Evolutionary conservation across 2,329 filamentous ascomycete species (phyloP), one percentile per base, ranked within the genome.

Genomic region (Microthyrium microscopicum): DNA sequence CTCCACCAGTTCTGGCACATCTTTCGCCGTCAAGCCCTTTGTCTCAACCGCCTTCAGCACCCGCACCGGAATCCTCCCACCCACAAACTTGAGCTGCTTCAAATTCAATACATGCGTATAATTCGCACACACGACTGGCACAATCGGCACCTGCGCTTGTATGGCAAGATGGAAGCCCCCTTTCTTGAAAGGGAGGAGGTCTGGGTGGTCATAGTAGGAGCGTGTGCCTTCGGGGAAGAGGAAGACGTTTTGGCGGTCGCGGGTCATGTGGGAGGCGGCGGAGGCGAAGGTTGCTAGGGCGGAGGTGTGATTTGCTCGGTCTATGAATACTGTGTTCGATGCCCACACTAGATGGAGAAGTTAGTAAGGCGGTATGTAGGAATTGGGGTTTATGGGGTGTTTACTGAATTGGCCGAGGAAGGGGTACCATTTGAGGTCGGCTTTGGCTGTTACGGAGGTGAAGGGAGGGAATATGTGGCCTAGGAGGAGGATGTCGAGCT

Each of bases 81-180:
- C 5, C 17, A 35, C 26, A 39, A 26, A 50, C 62, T 38, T 53
- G 81, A 80, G 73, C 60, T 80, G 84, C 40, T 84, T 34, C 30
- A 37, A 33, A 12, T 16, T 26, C 17, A 66, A 39, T 3, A 66
- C 51, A 39, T 64, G 53, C 39, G 44, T 51, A 45, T 66, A 66
- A 43, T 65, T 66, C 15, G 59, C 62, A n/a, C 56, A 53, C 3
- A 64, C 62, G 22, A 91, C 68, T 0, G 89, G 89, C 3, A 98
- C 77, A 46, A 98, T 81, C 18, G 85, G 85, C 5, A 94, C 89
- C 43, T 83, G 79, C 2, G 87, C 87, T 63, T 95, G 81, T 15
- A 98, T 72, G 29, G 89, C 89, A 21, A 98, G 68, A 55, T 98
- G 87, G 58, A 98, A 98, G 29, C 87, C 89, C 39, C 89, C 89